phyloP scores from a whole-genome alignment of 2,329 filamentous ascomycete species.

The Coniochaeta hoffmannii region DNA sequence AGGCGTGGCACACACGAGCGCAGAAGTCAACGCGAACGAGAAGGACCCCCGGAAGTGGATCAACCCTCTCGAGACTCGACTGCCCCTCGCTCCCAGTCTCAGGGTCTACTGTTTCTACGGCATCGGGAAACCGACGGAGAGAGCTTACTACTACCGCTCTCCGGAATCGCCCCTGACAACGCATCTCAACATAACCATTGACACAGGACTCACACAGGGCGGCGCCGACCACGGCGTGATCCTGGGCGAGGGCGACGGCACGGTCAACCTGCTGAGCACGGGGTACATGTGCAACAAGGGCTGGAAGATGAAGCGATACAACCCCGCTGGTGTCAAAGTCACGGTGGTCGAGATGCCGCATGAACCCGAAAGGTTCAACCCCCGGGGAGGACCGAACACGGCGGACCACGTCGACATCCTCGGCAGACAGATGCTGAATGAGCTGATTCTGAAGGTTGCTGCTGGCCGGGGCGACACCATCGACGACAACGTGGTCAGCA shows the following conservation, averaged over 20 bases:
- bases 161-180: conserved; percentile 58
- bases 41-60: conserved; percentile 79
- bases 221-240: conserved; percentile 81
- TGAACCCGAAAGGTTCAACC: conserved; percentile 86
- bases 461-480: conserved; percentile 79
- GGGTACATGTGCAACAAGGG: conserved; percentile 97
- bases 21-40: conserved; percentile 77
- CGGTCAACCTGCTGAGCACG: conserved; percentile 82
- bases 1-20: conserved; percentile 72
- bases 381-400: conserved; percentile 61
- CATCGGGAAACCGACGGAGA: conserved; percentile 86
- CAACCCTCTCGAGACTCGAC: conserved; percentile 82
- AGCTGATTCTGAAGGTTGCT: conserved; percentile 78
- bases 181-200: conserved; percentile 66
- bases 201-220: conserved; percentile 53
- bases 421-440: conserved; percentile 80
- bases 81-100: conserved; percentile 79
- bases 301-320: conserved; percentile 90
- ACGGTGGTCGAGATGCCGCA: conserved; percentile 94
- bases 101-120: conserved; percentile 99
- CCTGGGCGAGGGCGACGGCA: conserved; percentile 93
- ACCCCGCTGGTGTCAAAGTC: conserved; percentile 74
- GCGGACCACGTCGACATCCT: conserved; percentile 97
- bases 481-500: conserved; percentile 68
- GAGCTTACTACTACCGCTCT: conserved; percentile 80